Evolutionary conservation across 2,329 filamentous ascomycete species (phyloP), one percentile per base, ranked within the genome.

Genomic region (Trichoderma semiorbis): DNA sequence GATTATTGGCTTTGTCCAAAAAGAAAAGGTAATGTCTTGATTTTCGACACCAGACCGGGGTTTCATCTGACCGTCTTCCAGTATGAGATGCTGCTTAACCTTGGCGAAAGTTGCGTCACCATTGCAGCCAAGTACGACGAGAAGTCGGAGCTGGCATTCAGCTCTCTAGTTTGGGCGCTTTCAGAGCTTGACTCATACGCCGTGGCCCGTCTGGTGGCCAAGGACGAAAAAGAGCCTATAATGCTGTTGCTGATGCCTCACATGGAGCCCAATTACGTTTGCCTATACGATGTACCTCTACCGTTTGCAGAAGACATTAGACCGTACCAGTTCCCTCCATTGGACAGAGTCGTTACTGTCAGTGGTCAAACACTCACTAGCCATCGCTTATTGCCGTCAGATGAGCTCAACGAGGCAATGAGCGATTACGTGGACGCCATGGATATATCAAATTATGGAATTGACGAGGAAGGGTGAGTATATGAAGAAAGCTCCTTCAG

Each of bases 241-340:
- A 84, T 98, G 18, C 82, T 97, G 1, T 85, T 98, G 16, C 86
- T 99, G 57, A 91, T 92, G 6, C 96, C 96, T 3, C 88, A 89
- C 24, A 90, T 97, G 72, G 93, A 97, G 73, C 85, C 87, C 3
- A 91, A 93, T 30, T 89, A 93, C 74, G 95, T 98, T 79, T 95
- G 93, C 76, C 85, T 99, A 2, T 90, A 97, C 74, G 96, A 99
- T 78, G 88, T 97, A 1, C 94, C 96, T 43, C 85, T 98, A 7
- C 96, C 96, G 0, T 99, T 98, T 77, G 91, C 94, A 3, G 96
- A 99, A 83, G 96, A 99, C 78, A 86, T 98, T 62, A 89, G 96
- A 43, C 87, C 87, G n/a, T 98, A 98, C 80, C 92, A 91, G 72
- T 99, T 99, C 75, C 94, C 96, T 7, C 93, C 95, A 0, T 84